Evolutionary conservation across 176 grass and related monocot genomes (phyloP).

Genomic region (barley (Hordeum vulgare)): DNA sequence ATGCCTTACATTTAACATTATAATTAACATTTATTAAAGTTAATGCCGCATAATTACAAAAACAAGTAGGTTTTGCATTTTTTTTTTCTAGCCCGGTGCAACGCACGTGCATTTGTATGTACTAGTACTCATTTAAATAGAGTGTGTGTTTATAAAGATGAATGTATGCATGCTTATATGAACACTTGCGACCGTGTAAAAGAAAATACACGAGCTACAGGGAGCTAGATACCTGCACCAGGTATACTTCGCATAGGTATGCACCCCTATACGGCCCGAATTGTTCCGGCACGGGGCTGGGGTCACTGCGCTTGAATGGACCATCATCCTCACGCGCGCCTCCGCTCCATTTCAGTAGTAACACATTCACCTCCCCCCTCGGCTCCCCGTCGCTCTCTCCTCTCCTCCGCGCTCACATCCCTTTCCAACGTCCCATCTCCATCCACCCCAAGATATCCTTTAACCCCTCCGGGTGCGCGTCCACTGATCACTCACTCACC

Average conservation of each 20-base stretch:
- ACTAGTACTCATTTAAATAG: no score
- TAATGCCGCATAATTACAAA: no score
- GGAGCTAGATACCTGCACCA: neutral
- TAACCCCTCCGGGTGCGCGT: constrained; percentile 19
- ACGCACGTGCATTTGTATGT: no score
- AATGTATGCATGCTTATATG: no score
- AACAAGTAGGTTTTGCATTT: no score
- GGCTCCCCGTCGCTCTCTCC: constrained; percentile 38
- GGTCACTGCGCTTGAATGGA: constrained; percentile 41
- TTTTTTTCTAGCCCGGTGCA: no score
- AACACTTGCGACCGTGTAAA: no score
- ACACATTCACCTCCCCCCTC: constrained; percentile 26
- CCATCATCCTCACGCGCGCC: constrained; percentile 18
- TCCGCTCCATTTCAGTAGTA: constrained; percentile 32
- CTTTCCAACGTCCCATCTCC: constrained; percentile 48
- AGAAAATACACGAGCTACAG: no score
- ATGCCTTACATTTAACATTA: no score
- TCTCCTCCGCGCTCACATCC: constrained; percentile 34
- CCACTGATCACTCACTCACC: constrained; percentile 15
- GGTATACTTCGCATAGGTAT: neutral
- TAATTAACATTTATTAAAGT: no score
- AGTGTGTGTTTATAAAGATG: no score
- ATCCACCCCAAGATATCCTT: constrained; percentile 21
- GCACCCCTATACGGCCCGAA: neutral
- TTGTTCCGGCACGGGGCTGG: constrained; percentile 5